phyloP scores from a whole-genome alignment of 1,284 basidiomycete genomes.

The Chondrostereum purpureum region DNA sequence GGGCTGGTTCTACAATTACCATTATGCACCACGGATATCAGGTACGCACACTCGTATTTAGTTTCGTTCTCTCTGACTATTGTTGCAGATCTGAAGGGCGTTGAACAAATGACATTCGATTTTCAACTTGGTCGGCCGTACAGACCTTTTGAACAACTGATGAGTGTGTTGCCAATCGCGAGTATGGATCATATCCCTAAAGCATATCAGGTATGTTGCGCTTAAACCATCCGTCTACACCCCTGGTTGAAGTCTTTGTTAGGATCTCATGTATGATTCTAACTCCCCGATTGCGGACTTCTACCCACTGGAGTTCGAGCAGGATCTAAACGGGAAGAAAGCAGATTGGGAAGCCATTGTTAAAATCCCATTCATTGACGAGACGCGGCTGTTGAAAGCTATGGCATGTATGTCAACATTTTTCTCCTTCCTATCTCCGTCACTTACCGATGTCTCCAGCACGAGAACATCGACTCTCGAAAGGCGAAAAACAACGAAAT shows the following conservation, averaged over 20 bases:
- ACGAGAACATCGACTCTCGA: constrained; percentile 70
- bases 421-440: constrained; percentile 1
- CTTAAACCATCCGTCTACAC: constrained; percentile 2
- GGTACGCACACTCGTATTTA: constrained; percentile 61
- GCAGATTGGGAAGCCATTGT: constrained; percentile 98
- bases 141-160: constrained; percentile 92
- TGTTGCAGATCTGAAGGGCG: constrained; percentile 63
- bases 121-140: constrained; percentile 90
- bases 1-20: constrained; percentile 99
- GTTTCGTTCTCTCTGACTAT: background rate
- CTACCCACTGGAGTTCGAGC: constrained; percentile 88
- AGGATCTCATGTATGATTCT: constrained; percentile 87
- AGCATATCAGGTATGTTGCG: constrained; percentile 73
- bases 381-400: constrained; percentile 71
- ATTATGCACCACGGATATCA: constrained; percentile 92
- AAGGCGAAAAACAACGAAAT: constrained; percentile 79
- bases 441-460: constrained; percentile 33
- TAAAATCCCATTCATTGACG: constrained; percentile 98
- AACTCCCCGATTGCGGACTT: constrained; percentile 92
- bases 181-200: constrained; percentile 83
- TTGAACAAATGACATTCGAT: constrained; percentile 76
- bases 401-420: constrained; percentile 60
- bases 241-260: constrained; percentile 6
- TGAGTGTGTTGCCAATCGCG: constrained; percentile 93
- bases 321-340: constrained; percentile 97